Percentiles rank a stretch among this genome's conserved stretches.
Conservation (phyloP, 768 basidiomycete genomes). For the Calocybe cyanea region DNA sequence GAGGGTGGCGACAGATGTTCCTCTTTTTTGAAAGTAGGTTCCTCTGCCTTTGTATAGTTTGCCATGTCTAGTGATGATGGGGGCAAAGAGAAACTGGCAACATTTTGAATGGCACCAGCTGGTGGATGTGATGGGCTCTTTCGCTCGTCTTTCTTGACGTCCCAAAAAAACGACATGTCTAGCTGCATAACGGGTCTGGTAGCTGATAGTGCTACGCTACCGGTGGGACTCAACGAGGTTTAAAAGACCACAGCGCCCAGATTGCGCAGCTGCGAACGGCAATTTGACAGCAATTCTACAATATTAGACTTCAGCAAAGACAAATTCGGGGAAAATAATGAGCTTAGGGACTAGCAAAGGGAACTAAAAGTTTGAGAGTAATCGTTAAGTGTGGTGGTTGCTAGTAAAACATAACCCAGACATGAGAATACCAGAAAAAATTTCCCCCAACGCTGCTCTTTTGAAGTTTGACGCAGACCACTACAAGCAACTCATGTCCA, state of each 20-base stretch:
- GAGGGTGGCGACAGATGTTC: constrained; percentile 22
- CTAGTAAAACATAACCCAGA: constrained; percentile 12
- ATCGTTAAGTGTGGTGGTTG: constrained; percentile 9
- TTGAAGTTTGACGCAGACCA: no score
- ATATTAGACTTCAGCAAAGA: constrained; percentile 7
- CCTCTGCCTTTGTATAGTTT: constrained; percentile 13
- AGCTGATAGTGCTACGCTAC: constrained; percentile 7
- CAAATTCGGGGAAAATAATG: constrained; percentile 8
- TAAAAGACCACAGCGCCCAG: constrained; percentile 1
- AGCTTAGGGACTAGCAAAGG: constrained; percentile 4
- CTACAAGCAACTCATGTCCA: constrained; percentile 25
- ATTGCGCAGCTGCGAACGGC: not conserved
- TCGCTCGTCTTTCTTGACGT: constrained; percentile 14
- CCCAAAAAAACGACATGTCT: constrained; percentile 14
- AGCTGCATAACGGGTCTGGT: not conserved
- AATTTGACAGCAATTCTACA: not conserved
- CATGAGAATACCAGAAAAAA: constrained; percentile 13
- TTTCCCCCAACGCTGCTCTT: constrained; percentile 7
- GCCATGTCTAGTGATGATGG: constrained; percentile 23
- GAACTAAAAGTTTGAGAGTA: not conserved
- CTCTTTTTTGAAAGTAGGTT: constrained; percentile 27
- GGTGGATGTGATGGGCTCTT: constrained; percentile 19
- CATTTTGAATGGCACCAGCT: constrained; percentile 8
- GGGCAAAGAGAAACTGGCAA: constrained; percentile 15
- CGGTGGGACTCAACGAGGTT: constrained; percentile 2